Conservation (phyloP, 1,284 basidiomycete species). For the Malassezia restricta region DNA sequence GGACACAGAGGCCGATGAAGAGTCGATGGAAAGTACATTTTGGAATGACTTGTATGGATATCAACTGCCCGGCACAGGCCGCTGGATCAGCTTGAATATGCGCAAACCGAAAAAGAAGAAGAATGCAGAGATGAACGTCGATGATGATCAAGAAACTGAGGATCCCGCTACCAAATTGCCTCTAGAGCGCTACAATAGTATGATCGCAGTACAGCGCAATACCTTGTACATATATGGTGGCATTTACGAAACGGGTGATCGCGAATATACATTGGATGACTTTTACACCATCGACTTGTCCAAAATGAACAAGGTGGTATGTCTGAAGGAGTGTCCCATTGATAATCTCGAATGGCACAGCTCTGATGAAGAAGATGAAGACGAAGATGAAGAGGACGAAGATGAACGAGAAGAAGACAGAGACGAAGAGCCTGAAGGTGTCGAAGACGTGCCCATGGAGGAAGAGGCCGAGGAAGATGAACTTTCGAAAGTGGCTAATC, state of each 20-base stretch:
- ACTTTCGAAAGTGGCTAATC: conserved; percentile 1
- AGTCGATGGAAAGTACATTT: conserved; percentile 56
- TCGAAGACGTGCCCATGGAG: conserved; percentile 3
- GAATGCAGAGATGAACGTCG: conserved; percentile 15
- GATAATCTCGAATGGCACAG: conserved; percentile 43
- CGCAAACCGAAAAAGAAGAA: conserved; percentile 52
- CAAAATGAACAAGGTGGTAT: conserved; percentile 39
- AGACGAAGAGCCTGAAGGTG: conserved; percentile 14
- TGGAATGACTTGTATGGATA: conserved; percentile 53
- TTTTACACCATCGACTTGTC: conserved; percentile 43
- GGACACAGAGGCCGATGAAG: conserved; percentile 76
- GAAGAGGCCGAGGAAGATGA: conserved; percentile 9
- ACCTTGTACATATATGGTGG: conserved; percentile 49
- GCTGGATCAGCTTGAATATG: conserved; percentile 67
- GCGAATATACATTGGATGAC: conserved; percentile 44
- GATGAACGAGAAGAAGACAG: conserved; percentile 23
- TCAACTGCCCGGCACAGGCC: conserved; percentile 62
- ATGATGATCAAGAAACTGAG: conserved; percentile 16
- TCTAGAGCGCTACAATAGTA: conserved; percentile 73
- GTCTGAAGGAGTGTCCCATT: conserved; percentile 40
- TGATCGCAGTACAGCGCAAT: conserved; percentile 75
- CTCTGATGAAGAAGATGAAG: conserved; percentile 27
- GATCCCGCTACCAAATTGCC: conserved; percentile 58
- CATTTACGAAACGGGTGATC: conserved; percentile 38
- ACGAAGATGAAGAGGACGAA: conserved; percentile 19